Conservation (phyloP, 345 rosid species). For the Mercurialis annua region DNA sequence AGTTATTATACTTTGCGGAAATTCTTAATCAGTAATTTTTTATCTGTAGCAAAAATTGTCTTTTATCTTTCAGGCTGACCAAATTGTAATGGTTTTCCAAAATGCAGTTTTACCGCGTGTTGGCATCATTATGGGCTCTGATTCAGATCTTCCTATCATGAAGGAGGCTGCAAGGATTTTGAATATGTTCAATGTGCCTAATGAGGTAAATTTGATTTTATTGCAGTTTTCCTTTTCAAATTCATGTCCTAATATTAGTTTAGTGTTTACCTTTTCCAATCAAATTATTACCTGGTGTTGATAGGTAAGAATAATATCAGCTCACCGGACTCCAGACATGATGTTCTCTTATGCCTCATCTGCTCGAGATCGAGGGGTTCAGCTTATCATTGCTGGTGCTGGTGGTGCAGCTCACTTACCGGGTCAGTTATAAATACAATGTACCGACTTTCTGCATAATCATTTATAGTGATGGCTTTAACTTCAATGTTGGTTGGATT, state of each 20-base stretch:
- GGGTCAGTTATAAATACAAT: slow-evolving; percentile 37
- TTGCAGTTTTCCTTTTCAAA: neutral
- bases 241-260: neutral
- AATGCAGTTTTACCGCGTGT: slow-evolving; percentile 64
- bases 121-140: slow-evolving; percentile 95
- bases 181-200: slow-evolving; percentile 57
- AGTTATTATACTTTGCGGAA: neutral
- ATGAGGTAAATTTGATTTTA: slow-evolving; percentile 49
- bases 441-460: neutral
- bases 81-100: slow-evolving; percentile 16
- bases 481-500: slow-evolving; percentile 10
- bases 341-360: slow-evolving; percentile 84
- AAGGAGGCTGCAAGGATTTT: slow-evolving; percentile 82
- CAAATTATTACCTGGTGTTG: neutral
- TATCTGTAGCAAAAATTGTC: neutral
- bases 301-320: slow-evolving; percentile 81
- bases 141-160: slow-evolving; percentile 95
- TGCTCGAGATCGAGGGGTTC: slow-evolving; percentile 64
- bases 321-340: slow-evolving; percentile 86
- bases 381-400: slow-evolving; percentile 92
- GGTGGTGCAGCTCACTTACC: slow-evolving; percentile 99
- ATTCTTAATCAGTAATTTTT: neutral
- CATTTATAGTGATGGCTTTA: neutral
- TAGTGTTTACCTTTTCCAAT: neutral
- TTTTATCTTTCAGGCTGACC: slow-evolving; percentile 8